These are phyloP conservation scores for Boechera divaricarpa DNA, from an alignment of 345 rosid species.

Conservation along the genomic window DNA sequence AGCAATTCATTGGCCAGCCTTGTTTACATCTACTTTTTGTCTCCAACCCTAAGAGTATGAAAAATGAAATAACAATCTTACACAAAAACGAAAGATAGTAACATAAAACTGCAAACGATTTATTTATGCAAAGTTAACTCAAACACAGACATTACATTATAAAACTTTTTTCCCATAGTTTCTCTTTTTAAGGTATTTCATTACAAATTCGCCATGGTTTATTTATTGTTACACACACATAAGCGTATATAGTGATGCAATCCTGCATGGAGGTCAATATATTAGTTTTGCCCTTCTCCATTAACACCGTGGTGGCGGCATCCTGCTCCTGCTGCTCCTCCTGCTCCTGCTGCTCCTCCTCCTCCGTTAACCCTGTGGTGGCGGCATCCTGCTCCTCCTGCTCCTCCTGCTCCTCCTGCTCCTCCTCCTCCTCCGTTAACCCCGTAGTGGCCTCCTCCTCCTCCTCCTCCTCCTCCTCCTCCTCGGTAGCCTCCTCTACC, in stretches of 20 bases:
- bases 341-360: too few species aligned
- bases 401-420: too few species aligned
- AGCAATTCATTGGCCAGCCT: too few species aligned
- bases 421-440: not conserved
- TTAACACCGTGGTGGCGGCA: too few species aligned
- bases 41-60: too few species aligned
- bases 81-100: not conserved
- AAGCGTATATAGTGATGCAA: not conserved
- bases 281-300: not conserved
- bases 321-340: too few species aligned
- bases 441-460: not conserved
- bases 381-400: too few species aligned
- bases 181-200: not conserved
- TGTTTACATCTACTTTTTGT: too few species aligned
- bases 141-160: slow-evolving; percentile 2
- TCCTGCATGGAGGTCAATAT: slow-evolving; percentile 12
- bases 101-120: not conserved
- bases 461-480: not conserved
- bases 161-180: slow-evolving; percentile 1
- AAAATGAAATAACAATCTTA: not conserved
- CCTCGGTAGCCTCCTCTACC: not conserved
- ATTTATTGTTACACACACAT: slow-evolving; percentile 15
- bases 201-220: slow-evolving; percentile 12
- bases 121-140: not conserved
- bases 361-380: too few species aligned